Conservation (phyloP, 306 rosid species). For the Ceratonia siliqua region DNA sequence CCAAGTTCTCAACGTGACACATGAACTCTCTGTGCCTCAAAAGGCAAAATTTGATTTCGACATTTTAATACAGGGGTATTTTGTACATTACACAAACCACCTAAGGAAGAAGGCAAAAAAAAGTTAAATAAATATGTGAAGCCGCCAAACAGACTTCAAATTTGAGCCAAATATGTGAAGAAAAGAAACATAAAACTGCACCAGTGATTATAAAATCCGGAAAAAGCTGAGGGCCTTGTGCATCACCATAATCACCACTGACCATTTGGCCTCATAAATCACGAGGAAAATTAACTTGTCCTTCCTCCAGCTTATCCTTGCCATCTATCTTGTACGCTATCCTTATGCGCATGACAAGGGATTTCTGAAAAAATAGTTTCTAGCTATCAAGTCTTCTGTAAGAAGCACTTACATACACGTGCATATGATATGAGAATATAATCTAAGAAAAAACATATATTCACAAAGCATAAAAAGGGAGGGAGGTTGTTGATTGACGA, state of each 20-base stretch:
- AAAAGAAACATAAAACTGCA: conserved; percentile 41
- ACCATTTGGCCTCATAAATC: conserved; percentile 61
- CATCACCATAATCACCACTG: conserved; percentile 40
- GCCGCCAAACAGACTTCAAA: conserved; percentile 41
- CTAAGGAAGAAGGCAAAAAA: conserved; percentile 5
- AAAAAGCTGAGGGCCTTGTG: conserved; percentile 33
- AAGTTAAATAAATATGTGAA: conserved; percentile 22
- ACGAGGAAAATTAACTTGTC: conserved; percentile 85
- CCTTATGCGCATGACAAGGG: conserved; percentile 92
- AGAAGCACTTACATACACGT: conserved; percentile 1
- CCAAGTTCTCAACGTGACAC: conserved; percentile 35
- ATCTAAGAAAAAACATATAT: background rate
- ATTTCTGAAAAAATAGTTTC: conserved; percentile 69
- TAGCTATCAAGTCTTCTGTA: conserved; percentile 39
- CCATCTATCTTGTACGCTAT: conserved; percentile 87
- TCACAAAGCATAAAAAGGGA: background rate
- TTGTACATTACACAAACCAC: conserved; percentile 52
- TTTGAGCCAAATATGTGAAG: conserved; percentile 42
- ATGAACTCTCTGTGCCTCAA: conserved; percentile 36
- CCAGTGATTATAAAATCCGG: conserved; percentile 19
- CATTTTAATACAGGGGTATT: conserved; percentile 41
- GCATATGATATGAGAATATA: conserved; percentile 1
- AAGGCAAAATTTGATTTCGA: conserved; percentile 57
- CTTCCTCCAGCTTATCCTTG: conserved; percentile 89
- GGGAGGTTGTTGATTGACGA: conserved; percentile 3